Base-by-base conservation (phyloP, 2,329 filamentous ascomycete species). In the Colletotrichum sidae region DNA sequence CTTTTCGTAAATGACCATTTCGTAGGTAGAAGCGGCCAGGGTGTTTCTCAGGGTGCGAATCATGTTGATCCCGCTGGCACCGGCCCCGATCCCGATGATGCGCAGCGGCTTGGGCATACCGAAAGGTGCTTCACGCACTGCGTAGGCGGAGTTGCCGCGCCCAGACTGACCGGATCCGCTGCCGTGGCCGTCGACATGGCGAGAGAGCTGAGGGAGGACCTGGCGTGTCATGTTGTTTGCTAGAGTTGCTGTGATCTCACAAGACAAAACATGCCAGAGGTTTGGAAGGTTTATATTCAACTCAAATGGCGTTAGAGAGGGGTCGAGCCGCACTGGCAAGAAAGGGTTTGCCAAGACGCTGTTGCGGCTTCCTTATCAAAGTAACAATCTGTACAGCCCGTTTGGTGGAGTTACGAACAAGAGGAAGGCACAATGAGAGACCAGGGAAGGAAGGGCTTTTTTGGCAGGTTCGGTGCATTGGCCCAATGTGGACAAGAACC, bases 1-100 rank as follows among this genome's bases (percentile, higher is more conserved):
- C 75, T 87, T 88, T 68, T 88, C 86, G 70, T 87, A 87, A 47
- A 87, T 74, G 44, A 83, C 73, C 54, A 81, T 76, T 60, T 84
- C 79, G 68, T 81, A 83, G 7, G 71, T 69, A 6, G 68, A 68
- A 69, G 78, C 72, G 60, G 69, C 73, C 39, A 84, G 72, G 53
- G 77, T 77, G 47, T 78, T 74, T 45, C 81, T 78, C 44, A 84
- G 74, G 5, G 81, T 81, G 58, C 80, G 80, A 64, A 81, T 72
- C 70, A 69, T 60, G 65, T 68, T 69, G 54, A 69, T 65, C 6
- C 67, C 67, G 52, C 65, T 68, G 8, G 67, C 67, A 2, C 67
- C 67, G 52, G 67, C 67, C 10, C 67, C 67, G 17, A 69, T 52
- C 10, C 56, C 62, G 44, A 68, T 53, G n/a, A 69, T 69, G 13